phyloP scores from a whole-genome alignment of 108 stramenopile genomes.

The Ochromonas danica region DNA sequence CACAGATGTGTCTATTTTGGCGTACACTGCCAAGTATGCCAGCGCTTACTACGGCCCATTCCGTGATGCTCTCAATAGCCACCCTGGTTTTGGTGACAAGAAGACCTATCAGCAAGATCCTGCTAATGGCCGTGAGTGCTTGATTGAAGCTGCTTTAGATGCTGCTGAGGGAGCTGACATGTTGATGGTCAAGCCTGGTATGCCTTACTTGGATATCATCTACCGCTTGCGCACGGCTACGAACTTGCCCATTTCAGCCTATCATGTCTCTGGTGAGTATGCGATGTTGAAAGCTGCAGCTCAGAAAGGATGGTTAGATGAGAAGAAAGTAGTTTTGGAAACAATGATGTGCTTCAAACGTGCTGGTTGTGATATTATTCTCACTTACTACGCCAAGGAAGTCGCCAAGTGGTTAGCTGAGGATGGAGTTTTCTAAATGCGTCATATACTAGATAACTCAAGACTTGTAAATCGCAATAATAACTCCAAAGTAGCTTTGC shows the following conservation, averaged over 20 bases:
- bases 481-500: no score
- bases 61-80: constrained; percentile 93
- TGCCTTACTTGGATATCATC: constrained; percentile 97
- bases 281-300: constrained; percentile 98
- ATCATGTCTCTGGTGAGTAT: constrained; percentile 99
- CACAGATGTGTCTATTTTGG: constrained; percentile 91
- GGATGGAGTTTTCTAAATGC: neutral
- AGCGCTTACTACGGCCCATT: constrained; percentile 99
- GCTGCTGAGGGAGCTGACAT: constrained; percentile 97
- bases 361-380: constrained; percentile 93
- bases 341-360: constrained; percentile 94
- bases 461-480: no score
- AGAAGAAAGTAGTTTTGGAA: constrained; percentile 89
- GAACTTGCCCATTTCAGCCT: constrained; percentile 88
- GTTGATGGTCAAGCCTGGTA: constrained; percentile 86
- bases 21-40: constrained; percentile 99
- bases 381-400: constrained; percentile 97
- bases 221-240: constrained; percentile 81
- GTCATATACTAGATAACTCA: no score
- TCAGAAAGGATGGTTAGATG: constrained; percentile 91
- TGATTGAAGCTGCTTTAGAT: constrained; percentile 89
- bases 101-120: constrained; percentile 99
- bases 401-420: constrained; percentile 68
- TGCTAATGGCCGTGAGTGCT: constrained; percentile 89
- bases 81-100: constrained; percentile 76